Conservation (phyloP, 2,329 filamentous ascomycete genomes). For the Calonectria multiphialidica region DNA sequence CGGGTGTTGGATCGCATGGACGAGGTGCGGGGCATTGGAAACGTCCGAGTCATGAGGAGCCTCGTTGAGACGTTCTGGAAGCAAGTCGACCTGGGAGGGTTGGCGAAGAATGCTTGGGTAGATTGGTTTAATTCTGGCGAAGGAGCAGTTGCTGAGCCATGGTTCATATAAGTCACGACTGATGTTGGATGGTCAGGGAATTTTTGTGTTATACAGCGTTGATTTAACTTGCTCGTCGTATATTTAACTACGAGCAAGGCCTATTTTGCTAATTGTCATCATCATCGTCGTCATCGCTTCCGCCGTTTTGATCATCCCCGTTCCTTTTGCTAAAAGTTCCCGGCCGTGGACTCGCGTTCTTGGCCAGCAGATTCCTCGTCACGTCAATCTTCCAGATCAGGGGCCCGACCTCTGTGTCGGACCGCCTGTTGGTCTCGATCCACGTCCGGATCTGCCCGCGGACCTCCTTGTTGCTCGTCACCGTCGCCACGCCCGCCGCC, state of each 20-base stretch:
- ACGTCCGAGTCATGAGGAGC: slow-evolving; percentile 56
- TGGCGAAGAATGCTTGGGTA: slow-evolving; percentile 2
- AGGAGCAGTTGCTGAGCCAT: slow-evolving; percentile 30
- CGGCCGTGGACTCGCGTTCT: slow-evolving; percentile 44
- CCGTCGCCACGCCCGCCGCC: slow-evolving; percentile 47
- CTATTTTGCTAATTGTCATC: background rate
- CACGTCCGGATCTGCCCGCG: slow-evolving; percentile 50
- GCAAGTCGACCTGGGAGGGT: slow-evolving; percentile 54
- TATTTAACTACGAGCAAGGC: background rate
- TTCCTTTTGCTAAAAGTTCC: slow-evolving; percentile 6
- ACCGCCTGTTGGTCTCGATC: slow-evolving; percentile 46
- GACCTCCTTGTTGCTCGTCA: slow-evolving; percentile 57
- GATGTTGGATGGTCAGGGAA: background rate
- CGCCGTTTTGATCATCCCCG: background rate
- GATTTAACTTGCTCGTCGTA: background rate
- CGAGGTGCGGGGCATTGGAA: slow-evolving; percentile 57
- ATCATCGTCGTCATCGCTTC: background rate
- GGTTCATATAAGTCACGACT: slow-evolving; percentile 31
- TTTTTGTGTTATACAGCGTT: background rate
- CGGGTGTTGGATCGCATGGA: slow-evolving; percentile 57
- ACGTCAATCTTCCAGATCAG: slow-evolving; percentile 49
- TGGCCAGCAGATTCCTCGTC: slow-evolving; percentile 52
- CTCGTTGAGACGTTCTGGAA: slow-evolving; percentile 61
- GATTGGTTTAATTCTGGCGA: slow-evolving; percentile 26
- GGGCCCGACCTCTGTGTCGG: slow-evolving; percentile 47